Evolutionary conservation across 768 basidiomycete genomes (phyloP), one percentile per base, ranked within the genome.

Genomic region (Boletus subcaerulescens): DNA sequence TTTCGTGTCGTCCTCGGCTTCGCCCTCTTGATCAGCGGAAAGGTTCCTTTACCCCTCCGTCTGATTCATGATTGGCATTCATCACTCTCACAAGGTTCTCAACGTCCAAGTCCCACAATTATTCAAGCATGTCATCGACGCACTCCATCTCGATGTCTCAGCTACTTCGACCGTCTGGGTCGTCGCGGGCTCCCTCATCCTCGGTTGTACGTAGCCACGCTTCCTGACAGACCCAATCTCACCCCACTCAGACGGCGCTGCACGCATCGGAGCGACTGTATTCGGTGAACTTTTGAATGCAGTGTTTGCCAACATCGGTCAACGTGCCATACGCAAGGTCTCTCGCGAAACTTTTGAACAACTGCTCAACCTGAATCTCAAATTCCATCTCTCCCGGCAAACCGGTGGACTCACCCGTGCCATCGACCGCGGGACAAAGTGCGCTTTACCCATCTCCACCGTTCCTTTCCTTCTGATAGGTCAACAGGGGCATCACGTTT

Each of bases 31-130:
- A 78, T 98, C 43, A 75, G 80, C 15, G 93, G 92, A 48, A 99
- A 99, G 82, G 92, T 94, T 49, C 52, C 79, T 31, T 55, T 12
- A 2, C 48, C 22, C 17, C 32, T 18, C 26, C 42, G 22, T 7
- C 40, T 3, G 11, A 8, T 32, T 13, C 38, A 22, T 13, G 12
- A 44, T 20, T 45, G 17, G 10, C 39, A 22, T 11, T 57, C 50
- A 65, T 24, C 15, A n/a, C 38, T 5, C n/a, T 13, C 14, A 4
- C 42, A 52, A 94, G 93, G 73, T 97, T 42, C 74, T 98, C 53
- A 99, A 98, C 68, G 97, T 99, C 1, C 96, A 98, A 79, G 95
- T 99, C n/a, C 97, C 97, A 1, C 82, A 92, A 60, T 75, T 98
- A 57, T 99, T 99, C 82, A 98, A 98, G 73, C 72, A 79, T 26